Base-by-base conservation (phyloP, 1,139 yeast species). In the Taphrina confusa region DNA sequence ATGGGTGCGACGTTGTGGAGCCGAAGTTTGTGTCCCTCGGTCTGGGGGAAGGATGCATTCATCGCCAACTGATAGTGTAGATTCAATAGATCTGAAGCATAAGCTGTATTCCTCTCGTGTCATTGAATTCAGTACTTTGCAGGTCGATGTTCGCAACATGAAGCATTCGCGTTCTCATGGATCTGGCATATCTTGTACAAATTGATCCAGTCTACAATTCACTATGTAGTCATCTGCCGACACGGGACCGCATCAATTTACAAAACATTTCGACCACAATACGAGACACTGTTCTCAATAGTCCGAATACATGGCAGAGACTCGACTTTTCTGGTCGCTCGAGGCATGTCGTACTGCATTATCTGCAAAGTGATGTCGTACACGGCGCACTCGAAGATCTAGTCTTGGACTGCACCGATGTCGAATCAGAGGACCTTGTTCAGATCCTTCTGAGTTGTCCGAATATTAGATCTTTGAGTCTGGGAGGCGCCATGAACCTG, bases 311-410 rank as follows among this genome's bases (percentile, higher is more conserved):
- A 12, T 47, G 52, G 52, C 31, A 47, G 31, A 16, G 33, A 18
- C 42, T 47, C 4, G 52, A 47, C 22, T 34, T 47, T 31, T 25
- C 52, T 4, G 52, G 52, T 20, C 30, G 39, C n/a, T 33, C 52
- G 42, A 16, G 31, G 42, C 37, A 47, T 11, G 52, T 34, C 40
- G 33, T 47, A 20, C 23, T 33, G 31, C 36, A 45, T 25, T 47
- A 47, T 16, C 52, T 47, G 39, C 12, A 8, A 20, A 20, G 9
- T 5, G 42, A 47, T 12, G 42, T 22, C 1, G 52, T 47, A 9
- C 52, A 31, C 9, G 52, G 52, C 3, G 42, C 52, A 3, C 31
- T 47, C 16, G 30, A 33, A 20, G 52, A 47, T 9, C 40, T 47
- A 11, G 14, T 33, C 8, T 30, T 47, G 30, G 52, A 47, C 11